Evolutionary conservation across 345 rosid genomes (phyloP).

Genomic region (Pistacia integerrima): DNA sequence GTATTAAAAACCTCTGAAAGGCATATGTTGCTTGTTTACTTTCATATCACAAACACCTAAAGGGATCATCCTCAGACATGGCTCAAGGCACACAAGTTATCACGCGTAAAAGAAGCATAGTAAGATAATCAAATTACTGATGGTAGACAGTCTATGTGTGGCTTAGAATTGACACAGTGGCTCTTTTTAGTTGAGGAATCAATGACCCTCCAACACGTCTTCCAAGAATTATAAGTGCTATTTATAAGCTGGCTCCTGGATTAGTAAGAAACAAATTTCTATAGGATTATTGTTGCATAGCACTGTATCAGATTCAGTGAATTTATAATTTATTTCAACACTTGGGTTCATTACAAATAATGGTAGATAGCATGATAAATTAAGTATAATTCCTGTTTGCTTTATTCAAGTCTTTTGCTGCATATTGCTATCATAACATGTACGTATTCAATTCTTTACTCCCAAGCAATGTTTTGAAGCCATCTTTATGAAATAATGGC

Average conservation of each 20-base stretch:
- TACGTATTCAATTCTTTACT: not conserved
- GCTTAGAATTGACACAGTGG: conserved; percentile 4
- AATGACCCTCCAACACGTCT: conserved; percentile 13
- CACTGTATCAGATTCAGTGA: not conserved
- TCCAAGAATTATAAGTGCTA: conserved; percentile 10
- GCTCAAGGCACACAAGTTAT: conserved; percentile 14
- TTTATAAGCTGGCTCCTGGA: not conserved
- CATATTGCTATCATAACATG: no score
- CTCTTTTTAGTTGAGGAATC: conserved; percentile 12
- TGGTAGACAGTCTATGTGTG: conserved; percentile 6
- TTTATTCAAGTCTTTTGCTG: not conserved
- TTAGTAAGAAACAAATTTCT: not conserved
- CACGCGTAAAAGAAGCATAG: conserved; percentile 7
- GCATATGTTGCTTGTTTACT: conserved; percentile 7
- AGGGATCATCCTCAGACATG: conserved; percentile 26
- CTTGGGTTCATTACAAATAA: not conserved
- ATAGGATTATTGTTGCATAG: conserved; percentile 3
- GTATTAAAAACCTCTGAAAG: not conserved
- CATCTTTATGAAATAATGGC: not conserved
- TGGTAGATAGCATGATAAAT: not conserved
- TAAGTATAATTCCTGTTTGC: not conserved
- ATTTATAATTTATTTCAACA: not conserved
- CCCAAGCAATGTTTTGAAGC: not conserved
- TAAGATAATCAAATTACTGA: conserved; percentile 15
- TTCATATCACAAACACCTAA: not conserved